phyloP scores from a whole-genome alignment of 163 green algal species.

The Scenedesmus sp. region DNA sequence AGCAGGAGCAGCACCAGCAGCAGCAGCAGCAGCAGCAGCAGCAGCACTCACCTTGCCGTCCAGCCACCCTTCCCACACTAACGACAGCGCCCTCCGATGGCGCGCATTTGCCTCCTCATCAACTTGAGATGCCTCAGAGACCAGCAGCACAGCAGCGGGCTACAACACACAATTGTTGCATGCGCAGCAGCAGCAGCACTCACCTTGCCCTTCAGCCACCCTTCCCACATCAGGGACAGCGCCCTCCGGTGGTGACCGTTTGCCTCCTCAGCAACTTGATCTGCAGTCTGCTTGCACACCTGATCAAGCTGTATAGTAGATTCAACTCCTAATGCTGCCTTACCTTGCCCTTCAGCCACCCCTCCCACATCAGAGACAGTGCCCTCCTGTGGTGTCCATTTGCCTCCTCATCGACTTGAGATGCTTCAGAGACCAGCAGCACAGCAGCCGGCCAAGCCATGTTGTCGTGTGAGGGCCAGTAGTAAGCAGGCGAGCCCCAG shows the following conservation, averaged over 20 bases:
- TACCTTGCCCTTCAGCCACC: constrained; percentile 24
- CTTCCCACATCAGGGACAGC: constrained; percentile 19
- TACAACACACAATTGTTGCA: no score
- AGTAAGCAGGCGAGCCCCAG: not conserved
- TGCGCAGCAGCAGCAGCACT: not conserved
- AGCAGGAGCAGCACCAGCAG: constrained; percentile 3
- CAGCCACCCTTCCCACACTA: constrained; percentile 21
- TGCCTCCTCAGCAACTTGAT: not conserved
- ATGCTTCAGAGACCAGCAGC: not conserved
- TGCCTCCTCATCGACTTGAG: not conserved
- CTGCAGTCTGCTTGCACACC: no score
- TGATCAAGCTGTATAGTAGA: not conserved
- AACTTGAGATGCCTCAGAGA: not conserved
- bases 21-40: not conserved
- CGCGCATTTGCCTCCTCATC: not conserved
- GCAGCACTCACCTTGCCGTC: not conserved
- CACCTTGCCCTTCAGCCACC: constrained; percentile 31
- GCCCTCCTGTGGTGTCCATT: not conserved
- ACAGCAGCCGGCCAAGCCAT: constrained; percentile 24
- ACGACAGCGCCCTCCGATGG: constrained; percentile 14
- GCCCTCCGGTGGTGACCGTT: not conserved
- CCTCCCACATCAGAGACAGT: constrained; percentile 10
- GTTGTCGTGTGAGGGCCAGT: constrained; percentile 40
- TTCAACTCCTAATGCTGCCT: not conserved
- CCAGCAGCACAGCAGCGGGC: no score